phyloP scores from a whole-genome alignment of 106 monocot genomes.

The Agapanthus africanus region DNA sequence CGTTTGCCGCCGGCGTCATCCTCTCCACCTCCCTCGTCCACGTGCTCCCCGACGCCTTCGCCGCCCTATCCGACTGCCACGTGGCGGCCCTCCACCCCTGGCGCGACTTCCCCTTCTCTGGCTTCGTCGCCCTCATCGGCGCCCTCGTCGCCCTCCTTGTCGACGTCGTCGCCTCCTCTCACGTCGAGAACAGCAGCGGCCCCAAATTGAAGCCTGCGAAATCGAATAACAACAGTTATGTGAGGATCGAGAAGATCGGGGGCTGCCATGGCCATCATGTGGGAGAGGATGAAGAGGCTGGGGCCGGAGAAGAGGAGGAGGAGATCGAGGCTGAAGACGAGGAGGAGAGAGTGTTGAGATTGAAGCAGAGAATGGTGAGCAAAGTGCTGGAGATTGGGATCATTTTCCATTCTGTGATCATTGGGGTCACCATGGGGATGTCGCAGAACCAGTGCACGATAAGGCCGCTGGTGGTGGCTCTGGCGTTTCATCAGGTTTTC shows the following conservation, averaged over 20 bases:
- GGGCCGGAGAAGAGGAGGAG: neutral
- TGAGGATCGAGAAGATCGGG: constrained; percentile 20
- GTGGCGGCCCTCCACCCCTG: constrained; percentile 60
- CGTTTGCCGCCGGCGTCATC: constrained; percentile 92
- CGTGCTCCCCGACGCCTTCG: constrained; percentile 90
- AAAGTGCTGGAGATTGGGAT: constrained; percentile 94
- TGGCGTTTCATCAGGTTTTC: constrained; percentile 88
- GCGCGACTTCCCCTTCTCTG: constrained; percentile 93
- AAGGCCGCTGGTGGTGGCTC: constrained; percentile 68
- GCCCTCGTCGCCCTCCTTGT: constrained; percentile 84
- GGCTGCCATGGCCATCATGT: constrained; percentile 9
- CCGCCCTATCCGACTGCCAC: constrained; percentile 65
- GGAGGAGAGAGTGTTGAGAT: constrained; percentile 49
- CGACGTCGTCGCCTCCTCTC: constrained; percentile 71
- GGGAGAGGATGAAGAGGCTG: constrained; percentile 12
- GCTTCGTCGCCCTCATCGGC: constrained; percentile 65
- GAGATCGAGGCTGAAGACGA: constrained; percentile 15
- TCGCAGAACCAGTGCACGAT: constrained; percentile 91
- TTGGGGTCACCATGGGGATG: constrained; percentile 92
- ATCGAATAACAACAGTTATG: too few species aligned
- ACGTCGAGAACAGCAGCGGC: constrained; percentile 10
- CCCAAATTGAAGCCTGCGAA: too few species aligned
- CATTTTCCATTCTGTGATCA: constrained; percentile 93
- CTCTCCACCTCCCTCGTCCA: constrained; percentile 94
- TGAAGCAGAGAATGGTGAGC: constrained; percentile 93